Evolutionary conservation across 2,329 filamentous ascomycete genomes (phyloP).

Genomic region (Colletotrichum ledebouriae): DNA sequence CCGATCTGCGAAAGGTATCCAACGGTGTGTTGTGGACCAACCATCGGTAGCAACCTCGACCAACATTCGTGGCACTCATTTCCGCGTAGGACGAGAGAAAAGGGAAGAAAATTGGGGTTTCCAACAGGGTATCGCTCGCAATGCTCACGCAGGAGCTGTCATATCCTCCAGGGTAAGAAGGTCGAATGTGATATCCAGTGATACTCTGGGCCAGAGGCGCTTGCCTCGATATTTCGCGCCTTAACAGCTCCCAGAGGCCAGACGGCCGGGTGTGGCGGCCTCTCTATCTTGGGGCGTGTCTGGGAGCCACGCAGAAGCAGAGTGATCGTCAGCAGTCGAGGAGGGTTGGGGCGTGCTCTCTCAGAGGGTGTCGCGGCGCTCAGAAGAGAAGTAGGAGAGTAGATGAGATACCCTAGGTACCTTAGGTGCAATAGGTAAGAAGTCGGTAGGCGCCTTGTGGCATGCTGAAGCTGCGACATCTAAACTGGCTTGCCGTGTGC

Average conservation of each 20-base stretch:
- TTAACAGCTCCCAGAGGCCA: neutral
- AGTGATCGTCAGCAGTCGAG: constrained; percentile 8
- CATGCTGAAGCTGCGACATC: constrained; percentile 34
- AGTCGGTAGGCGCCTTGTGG: constrained; percentile 23
- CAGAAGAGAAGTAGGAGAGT: neutral
- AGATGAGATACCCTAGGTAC: constrained; percentile 10
- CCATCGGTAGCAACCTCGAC: too few species aligned
- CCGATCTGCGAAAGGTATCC: neutral
- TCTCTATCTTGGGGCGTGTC: constrained; percentile 1
- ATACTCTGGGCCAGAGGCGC: neutral
- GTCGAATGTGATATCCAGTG: neutral
- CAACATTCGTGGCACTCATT: too few species aligned
- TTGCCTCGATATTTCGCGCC: neutral
- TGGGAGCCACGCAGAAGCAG: constrained; percentile 1
- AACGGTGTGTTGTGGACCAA: too few species aligned
- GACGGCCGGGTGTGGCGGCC: neutral
- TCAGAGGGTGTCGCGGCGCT: neutral
- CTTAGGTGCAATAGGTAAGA: neutral
- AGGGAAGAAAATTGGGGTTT: neutral
- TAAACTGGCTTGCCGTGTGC: constrained; percentile 10
- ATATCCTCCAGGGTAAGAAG: neutral
- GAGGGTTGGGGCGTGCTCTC: neutral
- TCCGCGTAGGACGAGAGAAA: too few species aligned
- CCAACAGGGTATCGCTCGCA: neutral
- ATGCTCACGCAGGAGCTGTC: neutral